Evolutionary conservation across 179 eudicot species (phyloP), one percentile per base, ranked within the genome.

Genomic region (Nepenthes alata): DNA sequence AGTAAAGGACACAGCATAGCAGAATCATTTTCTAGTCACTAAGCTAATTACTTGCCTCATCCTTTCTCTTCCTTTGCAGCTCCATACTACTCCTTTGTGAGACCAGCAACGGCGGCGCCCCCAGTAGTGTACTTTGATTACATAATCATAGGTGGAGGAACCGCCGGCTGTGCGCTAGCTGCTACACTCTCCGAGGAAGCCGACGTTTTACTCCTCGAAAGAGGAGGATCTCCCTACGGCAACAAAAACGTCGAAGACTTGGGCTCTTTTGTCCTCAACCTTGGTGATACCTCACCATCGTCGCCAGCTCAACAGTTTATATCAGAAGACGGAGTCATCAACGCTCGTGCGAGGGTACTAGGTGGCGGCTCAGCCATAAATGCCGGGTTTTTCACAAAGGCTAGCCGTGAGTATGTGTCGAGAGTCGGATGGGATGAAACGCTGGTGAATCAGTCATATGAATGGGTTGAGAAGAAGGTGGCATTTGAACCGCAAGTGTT

Each of bases 171-270:
- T 53, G 57, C 91, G 0, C 63, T 89, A 35, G 81, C 97, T 0
- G 89, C 97, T 8, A 87, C 91, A 1, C 87, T 89, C 37, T 87
- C 97, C 3, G 47, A 65, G 41, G 59, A 75, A 0, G 77, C 83
- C 6, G 72, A 59, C 1, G 91, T 89, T 1, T 54, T 93, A 38
- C 74, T 93, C 52, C 84, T 93, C 7, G 98, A 93, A 58, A 74
- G 98, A 37, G 98, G 98, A 11, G 98, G 93, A 41, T 80, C 91
- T 0, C 98, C 98, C n/a, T 93, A 89, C 60, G 85, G 85, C 6
- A 79, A 90, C 82, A 68, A 73, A 53, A 75, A 89, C 67, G 74
- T 89, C 7, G 79, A 91, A 57, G 14, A 78, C 79, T 55, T 81
- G 0, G 61, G 47, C 37, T 48, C 73, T 3, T 87, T 79, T 35